Percentiles rank a stretch among this genome's conserved stretches.
These are phyloP conservation scores for Osmanthus fragrans DNA, from an alignment of 257 asterid species.

Conservation along the genomic window DNA sequence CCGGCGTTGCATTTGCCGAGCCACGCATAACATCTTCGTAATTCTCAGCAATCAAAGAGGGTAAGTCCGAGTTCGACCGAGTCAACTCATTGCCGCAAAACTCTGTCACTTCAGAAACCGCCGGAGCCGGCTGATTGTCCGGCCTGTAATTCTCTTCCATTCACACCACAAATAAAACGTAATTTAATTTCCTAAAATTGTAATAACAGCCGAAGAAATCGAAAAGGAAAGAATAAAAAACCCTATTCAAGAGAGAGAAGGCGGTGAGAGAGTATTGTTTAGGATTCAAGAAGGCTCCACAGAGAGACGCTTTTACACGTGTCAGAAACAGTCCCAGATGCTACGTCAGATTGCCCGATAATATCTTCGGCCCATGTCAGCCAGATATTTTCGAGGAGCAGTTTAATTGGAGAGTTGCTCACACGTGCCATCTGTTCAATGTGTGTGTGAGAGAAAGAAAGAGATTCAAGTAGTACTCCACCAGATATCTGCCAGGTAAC, in stretches of 20 bases:
- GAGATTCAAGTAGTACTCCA: not conserved
- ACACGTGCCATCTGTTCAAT: slow-evolving; percentile 25
- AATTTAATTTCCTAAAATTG: slow-evolving; percentile 11
- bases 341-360: slow-evolving; percentile 48
- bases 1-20: slow-evolving; percentile 31
- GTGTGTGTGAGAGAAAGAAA: not conserved
- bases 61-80: slow-evolving; percentile 41
- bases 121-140: slow-evolving; percentile 26
- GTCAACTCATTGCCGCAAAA: slow-evolving; percentile 37
- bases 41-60: slow-evolving; percentile 43
- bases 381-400: slow-evolving; percentile 52
- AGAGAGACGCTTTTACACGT: slow-evolving; percentile 76
- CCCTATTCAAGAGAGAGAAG: slow-evolving; percentile 20
- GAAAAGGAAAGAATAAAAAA: not conserved
- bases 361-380: slow-evolving; percentile 39
- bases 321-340: slow-evolving; percentile 29
- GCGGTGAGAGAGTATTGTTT: slow-evolving; percentile 12
- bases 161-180: slow-evolving; percentile 18
- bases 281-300: slow-evolving; percentile 48
- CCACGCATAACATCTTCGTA: slow-evolving; percentile 24
- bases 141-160: slow-evolving; percentile 34
- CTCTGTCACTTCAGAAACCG: slow-evolving; percentile 20
- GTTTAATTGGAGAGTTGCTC: not conserved
- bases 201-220: slow-evolving; percentile 11
- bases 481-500: not conserved